Evolutionary conservation across 306 rosid species (phyloP), one percentile per base, ranked within the genome.

Genomic region (Begonia fuchsioides): DNA sequence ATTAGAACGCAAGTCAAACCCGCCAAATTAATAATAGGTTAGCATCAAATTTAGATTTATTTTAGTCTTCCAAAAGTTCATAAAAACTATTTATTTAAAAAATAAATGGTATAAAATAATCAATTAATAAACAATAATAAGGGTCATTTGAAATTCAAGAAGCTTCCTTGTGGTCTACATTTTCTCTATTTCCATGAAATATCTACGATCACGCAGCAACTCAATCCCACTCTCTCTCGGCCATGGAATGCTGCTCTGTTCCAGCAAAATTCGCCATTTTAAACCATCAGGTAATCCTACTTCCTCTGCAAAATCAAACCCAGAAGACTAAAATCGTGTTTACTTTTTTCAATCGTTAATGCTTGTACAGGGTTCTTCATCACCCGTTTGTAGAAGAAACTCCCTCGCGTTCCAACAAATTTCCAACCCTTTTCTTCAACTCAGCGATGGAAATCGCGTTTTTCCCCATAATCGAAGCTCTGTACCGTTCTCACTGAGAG

Each of bases 351-450:
- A 26, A 26, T 26, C 35, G 35, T 26, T 26, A 26, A 41, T 63
- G 52, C 18, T 60, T 50, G 56, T 74, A 62, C 80, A 87, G 96
- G 81, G 73, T 16, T 67, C 66, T 68, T 51, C 75, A 64, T 72
- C 80, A 40, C 61, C 71, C 39, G 47, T 48, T 57, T 55, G 67
- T 58, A 63, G 61, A 55, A 79, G 64, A 40, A 50, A 59, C 13
- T 48, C 55, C 17, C 66, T 58, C 50, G 49, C 54, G 53, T 64
- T 73, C 57, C 47, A 72, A 53, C 59, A 70, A 43, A 77, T 83
- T 63, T 75, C 73, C 38, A 88, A 78, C 56, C 86, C 80, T 1
- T 80, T 87, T 68, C 93, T 87, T 72, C 93, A 78, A 68, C 65
- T 58, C 55, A 17, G 52, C 64, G 67, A 66, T 49, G 68, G 60